Percentiles rank a stretch among this genome's conserved stretches.
phyloP scores from a whole-genome alignment of 2,329 filamentous ascomycete genomes.

The Cladophialophora chaetospira region DNA sequence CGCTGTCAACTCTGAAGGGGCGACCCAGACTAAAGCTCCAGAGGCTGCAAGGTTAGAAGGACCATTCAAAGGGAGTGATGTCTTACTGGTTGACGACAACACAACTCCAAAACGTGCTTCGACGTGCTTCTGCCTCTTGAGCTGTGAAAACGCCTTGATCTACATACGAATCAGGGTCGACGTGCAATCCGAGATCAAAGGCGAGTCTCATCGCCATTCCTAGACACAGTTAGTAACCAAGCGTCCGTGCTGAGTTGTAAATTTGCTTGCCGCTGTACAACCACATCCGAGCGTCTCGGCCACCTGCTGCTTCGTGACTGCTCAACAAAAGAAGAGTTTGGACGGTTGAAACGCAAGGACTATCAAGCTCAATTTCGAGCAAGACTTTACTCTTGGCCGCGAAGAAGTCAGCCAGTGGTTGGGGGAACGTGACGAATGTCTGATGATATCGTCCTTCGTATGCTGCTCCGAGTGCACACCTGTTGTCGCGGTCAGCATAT shows the following conservation, averaged over 20 bases:
- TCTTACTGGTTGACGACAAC: background rate
- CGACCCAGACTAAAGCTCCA: background rate
- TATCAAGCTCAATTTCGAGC: constrained; percentile 52
- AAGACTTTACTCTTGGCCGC: constrained; percentile 48
- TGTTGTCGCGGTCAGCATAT: background rate
- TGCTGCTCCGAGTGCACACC: constrained; percentile 10
- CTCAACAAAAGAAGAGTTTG: constrained; percentile 52
- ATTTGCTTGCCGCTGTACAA: constrained; percentile 37
- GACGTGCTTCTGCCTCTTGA: background rate
- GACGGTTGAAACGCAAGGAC: constrained; percentile 51
- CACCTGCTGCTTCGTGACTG: constrained; percentile 47
- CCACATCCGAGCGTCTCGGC: constrained; percentile 50
- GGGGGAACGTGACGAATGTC: background rate
- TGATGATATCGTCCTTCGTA: constrained; percentile 10
- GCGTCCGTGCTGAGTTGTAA: constrained; percentile 33
- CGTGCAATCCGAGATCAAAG: constrained; percentile 47
- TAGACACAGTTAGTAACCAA: background rate
- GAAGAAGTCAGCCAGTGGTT: constrained; percentile 15
- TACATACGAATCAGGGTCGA: background rate
- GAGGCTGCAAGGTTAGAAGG: background rate
- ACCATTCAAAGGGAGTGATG: background rate
- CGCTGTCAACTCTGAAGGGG: background rate
- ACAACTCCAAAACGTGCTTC: constrained; percentile 1
- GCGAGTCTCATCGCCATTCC: constrained; percentile 50
- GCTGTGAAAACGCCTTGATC: background rate